Evolutionary conservation across 495 filamentous ascomycete genomes (phyloP), one percentile per base, ranked within the genome.

Genomic region (Penicillium bialowiezense): DNA sequence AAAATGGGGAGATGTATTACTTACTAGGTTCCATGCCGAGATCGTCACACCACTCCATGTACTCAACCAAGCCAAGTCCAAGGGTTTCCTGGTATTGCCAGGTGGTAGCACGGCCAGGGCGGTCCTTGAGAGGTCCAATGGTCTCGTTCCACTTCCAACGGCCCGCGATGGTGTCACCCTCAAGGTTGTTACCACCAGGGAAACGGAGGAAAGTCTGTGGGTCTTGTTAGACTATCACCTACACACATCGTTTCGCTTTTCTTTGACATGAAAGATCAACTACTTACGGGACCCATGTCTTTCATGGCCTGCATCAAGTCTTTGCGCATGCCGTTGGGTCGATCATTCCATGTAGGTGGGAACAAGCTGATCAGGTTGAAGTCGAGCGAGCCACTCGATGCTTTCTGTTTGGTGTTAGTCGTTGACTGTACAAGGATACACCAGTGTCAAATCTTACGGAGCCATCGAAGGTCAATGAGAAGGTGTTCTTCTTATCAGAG

Each of bases 141-240:
- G 82, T 85, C 52, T 84, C 75, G 48, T 85, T 82, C 85, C 84
- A 88, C 45, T 82, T 78, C 82, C 84, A 88, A 48, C 73, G 69
- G 37, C 73, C 71, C 14, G 59, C 63, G 29, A 76, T 67, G 18
- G 60, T 76, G 31, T 76, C 57, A 19, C 82, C 82, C 52, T 85
- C 82, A 1, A 86, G 64, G 60, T 84, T 85, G 59, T 86, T 88
- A 9, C 85, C 85, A 32, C 83, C 84, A 0, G 84, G 85, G 47
- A 85, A 78, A 9, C 84, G 76, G 24, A 88, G 70, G 60, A 85
- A 82, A 52, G 67, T 74, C 39, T 81, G 73, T 19, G 0, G 3
- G 73, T 61, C 3, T 7, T 1, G 20, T 51, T 24, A 53, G 44
- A 2, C 26, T 26, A 1, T 28, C 9, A 0, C 5, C n/a, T 5